These are phyloP conservation scores for Mortierella sp. DNA, from an alignment of 371 early-diverging fungal genomes.

Conservation along the genomic window DNA sequence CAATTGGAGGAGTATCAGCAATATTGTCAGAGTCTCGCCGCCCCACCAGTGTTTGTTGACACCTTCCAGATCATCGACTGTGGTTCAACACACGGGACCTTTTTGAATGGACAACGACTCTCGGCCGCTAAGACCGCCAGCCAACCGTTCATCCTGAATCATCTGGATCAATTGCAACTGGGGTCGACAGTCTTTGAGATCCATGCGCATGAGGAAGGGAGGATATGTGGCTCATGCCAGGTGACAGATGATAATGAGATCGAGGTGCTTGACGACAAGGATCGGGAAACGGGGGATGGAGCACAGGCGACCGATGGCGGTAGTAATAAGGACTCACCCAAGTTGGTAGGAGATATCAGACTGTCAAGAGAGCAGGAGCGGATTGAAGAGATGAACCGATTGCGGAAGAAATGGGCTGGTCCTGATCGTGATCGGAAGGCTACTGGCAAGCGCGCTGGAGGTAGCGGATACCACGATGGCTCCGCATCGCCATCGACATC, in stretches of 20 bases:
- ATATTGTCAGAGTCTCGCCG: constrained; percentile 33
- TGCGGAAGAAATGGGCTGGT: constrained; percentile 59
- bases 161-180: constrained; percentile 61
- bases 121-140: constrained; percentile 65
- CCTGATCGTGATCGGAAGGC: constrained; percentile 41
- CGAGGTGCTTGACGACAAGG: constrained; percentile 49
- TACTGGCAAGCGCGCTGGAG: constrained; percentile 4
- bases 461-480: background rate
- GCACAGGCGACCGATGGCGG: background rate
- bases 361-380: constrained; percentile 52
- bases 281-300: constrained; percentile 18
- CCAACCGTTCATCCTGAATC: constrained; percentile 59
- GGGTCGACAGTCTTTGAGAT: constrained; percentile 64
- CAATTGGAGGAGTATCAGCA: constrained; percentile 43
- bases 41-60: constrained; percentile 22
- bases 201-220: constrained; percentile 65
- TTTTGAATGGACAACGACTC: constrained; percentile 64
- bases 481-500: background rate
- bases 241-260: constrained; percentile 62
- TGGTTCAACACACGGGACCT: constrained; percentile 71
- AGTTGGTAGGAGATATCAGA: constrained; percentile 34
- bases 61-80: constrained; percentile 64
- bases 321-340: constrained; percentile 8
- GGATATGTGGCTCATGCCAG: constrained; percentile 62
- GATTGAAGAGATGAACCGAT: constrained; percentile 59